phyloP scores from a whole-genome alignment of 768 basidiomycete species.

The Hemileccinum rubropunctum region DNA sequence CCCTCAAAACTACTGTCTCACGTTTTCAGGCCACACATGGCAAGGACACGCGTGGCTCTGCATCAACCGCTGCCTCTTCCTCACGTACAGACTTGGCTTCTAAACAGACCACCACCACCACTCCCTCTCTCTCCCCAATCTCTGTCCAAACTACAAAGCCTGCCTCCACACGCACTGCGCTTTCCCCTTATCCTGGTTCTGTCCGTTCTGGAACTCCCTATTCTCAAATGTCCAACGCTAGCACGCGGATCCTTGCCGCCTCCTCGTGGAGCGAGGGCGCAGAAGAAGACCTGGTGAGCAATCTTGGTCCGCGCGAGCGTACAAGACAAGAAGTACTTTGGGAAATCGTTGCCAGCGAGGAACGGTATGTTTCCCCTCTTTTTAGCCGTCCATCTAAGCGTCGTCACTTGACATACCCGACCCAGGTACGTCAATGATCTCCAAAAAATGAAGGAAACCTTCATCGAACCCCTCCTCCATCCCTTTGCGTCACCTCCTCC shows the following conservation, averaged over 20 bases:
- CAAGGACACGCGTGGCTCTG: slow-evolving; percentile 65
- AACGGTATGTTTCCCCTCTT: slow-evolving; percentile 55
- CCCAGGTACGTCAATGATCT: slow-evolving; percentile 89
- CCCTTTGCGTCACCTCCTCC: slow-evolving; percentile 52
- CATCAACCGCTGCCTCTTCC: slow-evolving; percentile 55
- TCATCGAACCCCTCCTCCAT: slow-evolving; percentile 87
- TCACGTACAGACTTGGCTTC: slow-evolving; percentile 62
- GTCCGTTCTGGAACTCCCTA: slow-evolving; percentile 81
- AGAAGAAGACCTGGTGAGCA: slow-evolving; percentile 89
- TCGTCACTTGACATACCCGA: slow-evolving; percentile 11
- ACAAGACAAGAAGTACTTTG: slow-evolving; percentile 95
- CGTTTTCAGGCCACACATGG: slow-evolving; percentile 74
- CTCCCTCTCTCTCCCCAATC: slow-evolving; percentile 59
- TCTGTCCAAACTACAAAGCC: slow-evolving; percentile 51
- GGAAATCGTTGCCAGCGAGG: slow-evolving; percentile 95
- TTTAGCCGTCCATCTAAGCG: slow-evolving; percentile 8
- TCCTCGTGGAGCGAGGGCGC: slow-evolving; percentile 92
- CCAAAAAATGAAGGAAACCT: slow-evolving; percentile 88
- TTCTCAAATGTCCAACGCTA: slow-evolving; percentile 70
- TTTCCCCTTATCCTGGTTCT: slow-evolving; percentile 66
- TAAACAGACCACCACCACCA: slow-evolving; percentile 43
- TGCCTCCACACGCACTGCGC: slow-evolving; percentile 61
- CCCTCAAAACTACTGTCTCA: slow-evolving; percentile 64
- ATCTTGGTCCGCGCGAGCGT: slow-evolving; percentile 90
- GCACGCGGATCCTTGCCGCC: slow-evolving; percentile 72